phyloP scores from a whole-genome alignment of 1,284 basidiomycete species.

The Ceratobasidium theobromae region DNA sequence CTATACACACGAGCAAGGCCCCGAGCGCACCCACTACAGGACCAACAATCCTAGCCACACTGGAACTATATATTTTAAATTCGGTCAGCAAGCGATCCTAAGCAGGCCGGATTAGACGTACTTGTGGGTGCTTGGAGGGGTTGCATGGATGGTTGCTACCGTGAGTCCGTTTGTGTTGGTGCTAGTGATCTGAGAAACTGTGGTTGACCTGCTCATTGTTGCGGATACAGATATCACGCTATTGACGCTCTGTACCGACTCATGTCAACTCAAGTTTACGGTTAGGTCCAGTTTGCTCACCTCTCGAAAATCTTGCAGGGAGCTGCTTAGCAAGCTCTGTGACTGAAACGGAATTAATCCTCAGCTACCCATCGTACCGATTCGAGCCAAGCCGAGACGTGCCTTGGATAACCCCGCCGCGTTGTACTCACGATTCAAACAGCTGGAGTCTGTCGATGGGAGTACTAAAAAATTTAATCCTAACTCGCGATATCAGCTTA shows the following conservation, averaged over 20 bases:
- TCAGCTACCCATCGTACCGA: neutral
- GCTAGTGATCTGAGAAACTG: neutral
- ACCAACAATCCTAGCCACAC: neutral
- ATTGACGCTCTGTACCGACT: neutral
- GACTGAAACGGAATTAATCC: neutral
- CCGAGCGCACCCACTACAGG: neutral
- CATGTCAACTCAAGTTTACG: neutral
- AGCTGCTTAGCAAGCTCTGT: neutral
- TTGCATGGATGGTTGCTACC: too few species aligned
- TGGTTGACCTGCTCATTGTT: neutral
- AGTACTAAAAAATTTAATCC: neutral
- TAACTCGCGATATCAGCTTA: neutral
- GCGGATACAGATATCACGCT: constrained; percentile 17
- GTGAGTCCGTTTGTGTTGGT: neutral
- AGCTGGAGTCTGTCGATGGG: constrained; percentile 6
- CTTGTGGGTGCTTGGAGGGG: neutral
- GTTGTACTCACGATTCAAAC: neutral
- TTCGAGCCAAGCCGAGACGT: too few species aligned
- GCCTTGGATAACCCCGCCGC: neutral
- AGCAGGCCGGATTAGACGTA: too few species aligned
- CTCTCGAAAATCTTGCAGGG: neutral
- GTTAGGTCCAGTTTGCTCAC: neutral
- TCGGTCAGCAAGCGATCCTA: too few species aligned
- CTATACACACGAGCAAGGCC: neutral
- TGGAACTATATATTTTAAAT: neutral